Evolutionary conservation across 257 asterid genomes (phyloP).

Genomic region (Lantana camara): DNA sequence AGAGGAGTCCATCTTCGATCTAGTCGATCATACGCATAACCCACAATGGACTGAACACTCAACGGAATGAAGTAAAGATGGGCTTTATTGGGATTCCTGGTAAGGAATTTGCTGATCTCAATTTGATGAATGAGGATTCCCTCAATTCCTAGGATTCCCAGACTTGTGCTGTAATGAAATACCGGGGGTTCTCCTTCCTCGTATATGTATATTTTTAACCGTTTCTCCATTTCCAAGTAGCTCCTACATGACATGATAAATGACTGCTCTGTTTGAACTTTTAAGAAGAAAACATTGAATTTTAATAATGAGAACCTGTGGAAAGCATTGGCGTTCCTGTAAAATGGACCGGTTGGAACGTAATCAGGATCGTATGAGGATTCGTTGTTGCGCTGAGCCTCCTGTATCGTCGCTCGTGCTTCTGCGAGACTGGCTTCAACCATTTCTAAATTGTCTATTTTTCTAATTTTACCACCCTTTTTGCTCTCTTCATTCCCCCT

Average conservation of each 20-base stretch:
- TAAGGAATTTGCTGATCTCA: slow-evolving; percentile 55
- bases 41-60: slow-evolving; percentile 47
- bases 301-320: too few relatives aligned
- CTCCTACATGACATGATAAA: slow-evolving; percentile 34
- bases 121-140: slow-evolving; percentile 59
- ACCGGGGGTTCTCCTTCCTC: slow-evolving; percentile 70
- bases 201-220: slow-evolving; percentile 50
- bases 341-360: too few relatives aligned
- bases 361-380: too few relatives aligned
- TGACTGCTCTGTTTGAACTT: too few relatives aligned
- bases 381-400: too few relatives aligned
- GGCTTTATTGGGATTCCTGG: slow-evolving; percentile 44
- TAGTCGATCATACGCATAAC: slow-evolving; percentile 36
- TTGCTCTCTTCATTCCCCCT: too few relatives aligned
- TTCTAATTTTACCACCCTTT: too few relatives aligned
- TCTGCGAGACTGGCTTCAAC: too few relatives aligned
- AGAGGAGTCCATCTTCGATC: slow-evolving; percentile 53
- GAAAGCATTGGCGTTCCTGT: too few relatives aligned
- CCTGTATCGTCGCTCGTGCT: too few relatives aligned
- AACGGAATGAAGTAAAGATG: slow-evolving; percentile 46
- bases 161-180: slow-evolving; percentile 54
- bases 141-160: slow-evolving; percentile 54
- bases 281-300: too few relatives aligned
- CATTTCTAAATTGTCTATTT: too few relatives aligned
- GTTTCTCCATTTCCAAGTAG: slow-evolving; percentile 68